Conservation (phyloP, 148 eudicot genomes). For the Nyssa sinensis region DNA sequence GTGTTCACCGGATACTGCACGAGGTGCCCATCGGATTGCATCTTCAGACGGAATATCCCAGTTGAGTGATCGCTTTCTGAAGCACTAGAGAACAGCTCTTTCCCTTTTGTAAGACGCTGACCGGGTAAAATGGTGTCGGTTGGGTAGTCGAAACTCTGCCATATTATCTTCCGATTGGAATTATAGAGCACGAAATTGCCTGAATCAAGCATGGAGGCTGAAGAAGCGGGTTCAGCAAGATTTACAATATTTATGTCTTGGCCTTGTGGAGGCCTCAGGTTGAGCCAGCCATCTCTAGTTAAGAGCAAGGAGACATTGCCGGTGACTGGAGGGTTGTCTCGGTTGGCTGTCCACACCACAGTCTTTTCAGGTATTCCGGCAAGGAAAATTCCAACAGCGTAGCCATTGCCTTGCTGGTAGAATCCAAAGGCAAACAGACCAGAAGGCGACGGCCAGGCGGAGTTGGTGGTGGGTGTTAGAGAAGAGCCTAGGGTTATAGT, state of each 20-base stretch:
- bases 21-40: conserved; percentile 31
- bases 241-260: neutral
- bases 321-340: conserved; percentile 16
- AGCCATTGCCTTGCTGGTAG: conserved; percentile 18
- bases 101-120: conserved; percentile 6
- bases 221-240: neutral
- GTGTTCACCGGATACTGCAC: conserved; percentile 20
- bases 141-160: conserved; percentile 40
- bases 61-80: conserved; percentile 12
- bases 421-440: conserved; percentile 37
- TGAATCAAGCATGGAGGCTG: conserved; percentile 37
- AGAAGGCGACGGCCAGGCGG: conserved; percentile 21
- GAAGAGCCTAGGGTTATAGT: conserved; percentile 16
- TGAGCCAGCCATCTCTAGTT: conserved; percentile 21
- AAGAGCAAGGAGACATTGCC: conserved; percentile 15
- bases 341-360: conserved; percentile 33
- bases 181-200: conserved; percentile 41
- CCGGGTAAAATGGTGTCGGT: conserved; percentile 31
- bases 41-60: conserved; percentile 25
- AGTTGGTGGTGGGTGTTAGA: conserved; percentile 19
- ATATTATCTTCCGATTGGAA: neutral
- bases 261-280: neutral
- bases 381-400: conserved; percentile 26
- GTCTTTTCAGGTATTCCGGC: conserved; percentile 20
- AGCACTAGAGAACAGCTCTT: conserved; percentile 17